Base-by-base conservation (phyloP, 768 basidiomycete species). In the Podaxis carcinomalis region DNA sequence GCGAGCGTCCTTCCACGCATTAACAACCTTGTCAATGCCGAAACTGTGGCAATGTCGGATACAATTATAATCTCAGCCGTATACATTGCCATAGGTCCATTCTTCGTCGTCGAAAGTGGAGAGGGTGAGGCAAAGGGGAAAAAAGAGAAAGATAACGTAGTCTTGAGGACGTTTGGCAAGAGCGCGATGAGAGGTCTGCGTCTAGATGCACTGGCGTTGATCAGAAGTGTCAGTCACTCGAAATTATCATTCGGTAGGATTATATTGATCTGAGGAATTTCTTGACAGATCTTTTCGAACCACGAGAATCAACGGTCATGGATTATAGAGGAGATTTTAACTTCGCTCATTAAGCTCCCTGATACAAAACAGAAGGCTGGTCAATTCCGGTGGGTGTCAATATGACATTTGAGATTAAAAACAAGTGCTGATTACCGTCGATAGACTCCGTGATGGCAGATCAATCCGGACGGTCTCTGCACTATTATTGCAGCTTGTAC, bases 311-410 rank as follows among this genome's bases (percentile, higher is more conserved):
- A 99, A 72, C 78, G 97, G 7, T 86, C 89, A 0, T 97, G 95
- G 95, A 96, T 98, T 64, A 89, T 98, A n/a, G 95, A 98, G 70
- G 97, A 98, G 73, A 95, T 98, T 36, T 69, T 99, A 27, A 84
- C 86, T 7, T 95, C 93, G 0, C 76, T 98, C 57, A 95, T 91
- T 66, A 95, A 93, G 73, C 79, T 95, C 23, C 91, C 93, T 2
- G 92, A 94, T 67, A 85, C 87, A 19, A 97, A 93, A 70, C 92
- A 93, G 73, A 90, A 89, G 66, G 92, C 90, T 52, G 91, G 93
- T 0, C 92, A 92, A 66, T 96, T 95, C 73, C 81, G 87, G 94
- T 95, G 50, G 13, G 85, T 74, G 3, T 13, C 32, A 21, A 56
- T 9, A 51, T 1, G 44, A 9, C 16, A 47, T 36, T 32, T 14